Evolutionary conservation across 116 monocot genomes (phyloP).

Genomic region (Phalaenopsis hybrid): DNA sequence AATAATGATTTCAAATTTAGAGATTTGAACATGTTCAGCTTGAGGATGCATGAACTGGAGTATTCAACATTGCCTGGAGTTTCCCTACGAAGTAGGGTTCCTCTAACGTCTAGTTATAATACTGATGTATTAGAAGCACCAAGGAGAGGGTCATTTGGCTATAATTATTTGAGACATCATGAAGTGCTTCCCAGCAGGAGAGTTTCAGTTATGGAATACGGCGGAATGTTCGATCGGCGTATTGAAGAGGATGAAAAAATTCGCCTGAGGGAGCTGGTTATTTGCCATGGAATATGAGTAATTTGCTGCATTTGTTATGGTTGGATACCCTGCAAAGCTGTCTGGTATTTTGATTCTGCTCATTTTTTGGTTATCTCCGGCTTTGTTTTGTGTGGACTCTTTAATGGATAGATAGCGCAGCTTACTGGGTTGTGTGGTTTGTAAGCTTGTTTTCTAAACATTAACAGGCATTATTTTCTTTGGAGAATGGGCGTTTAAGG

Average conservation of each 20-base stretch:
- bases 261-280: background rate
- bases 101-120: background rate
- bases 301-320: background rate
- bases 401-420: too few species aligned
- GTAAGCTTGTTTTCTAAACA: too few species aligned
- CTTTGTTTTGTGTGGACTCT: background rate
- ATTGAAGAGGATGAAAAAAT: background rate
- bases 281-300: background rate
- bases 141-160: background rate
- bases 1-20: background rate
- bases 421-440: too few species aligned
- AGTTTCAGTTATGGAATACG: background rate
- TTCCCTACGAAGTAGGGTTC: background rate
- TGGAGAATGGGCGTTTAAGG: too few species aligned
- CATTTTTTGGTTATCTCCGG: background rate
- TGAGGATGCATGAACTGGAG: background rate
- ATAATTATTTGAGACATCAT: background rate
- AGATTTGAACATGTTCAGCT: background rate
- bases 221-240: background rate
- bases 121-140: background rate
- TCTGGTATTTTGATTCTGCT: background rate
- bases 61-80: background rate
- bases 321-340: slow-evolving; percentile 1
- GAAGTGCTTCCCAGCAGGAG: background rate
- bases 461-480: too few species aligned